Conservation (phyloP, 2,329 filamentous ascomycete genomes). For the Botrytis elliptica region DNA sequence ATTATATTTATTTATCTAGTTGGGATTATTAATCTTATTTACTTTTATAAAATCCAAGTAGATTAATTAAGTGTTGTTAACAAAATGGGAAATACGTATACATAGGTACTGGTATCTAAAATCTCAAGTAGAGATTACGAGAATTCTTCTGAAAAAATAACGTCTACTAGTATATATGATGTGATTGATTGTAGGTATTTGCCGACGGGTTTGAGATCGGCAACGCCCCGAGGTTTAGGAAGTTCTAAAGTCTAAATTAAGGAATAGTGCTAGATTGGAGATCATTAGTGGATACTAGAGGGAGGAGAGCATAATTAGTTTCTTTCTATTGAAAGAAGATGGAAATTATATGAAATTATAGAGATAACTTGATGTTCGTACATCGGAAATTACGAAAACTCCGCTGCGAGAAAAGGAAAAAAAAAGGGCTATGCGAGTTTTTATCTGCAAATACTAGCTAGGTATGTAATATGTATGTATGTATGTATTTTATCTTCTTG, state of each 20-base stretch:
- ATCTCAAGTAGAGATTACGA: neutral
- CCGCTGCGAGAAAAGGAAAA: neutral
- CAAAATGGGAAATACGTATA: neutral
- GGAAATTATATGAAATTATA: neutral
- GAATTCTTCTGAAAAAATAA: neutral
- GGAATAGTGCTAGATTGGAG: neutral
- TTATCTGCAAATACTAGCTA: no score
- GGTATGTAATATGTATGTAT: no score
- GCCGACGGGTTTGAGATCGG: neutral
- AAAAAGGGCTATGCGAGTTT: no score
- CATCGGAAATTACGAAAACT: neutral
- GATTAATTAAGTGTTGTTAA: neutral
- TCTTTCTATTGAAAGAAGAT: neutral
- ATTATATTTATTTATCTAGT: neutral
- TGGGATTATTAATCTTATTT: neutral
- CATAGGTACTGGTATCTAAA: neutral
- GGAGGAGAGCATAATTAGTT: neutral
- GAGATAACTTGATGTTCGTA: neutral
- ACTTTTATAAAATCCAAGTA: neutral
- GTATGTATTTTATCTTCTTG: neutral
- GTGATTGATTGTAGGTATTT: neutral
- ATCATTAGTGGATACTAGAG: neutral
- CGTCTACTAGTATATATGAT: neutral
- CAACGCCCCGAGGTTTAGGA: neutral
- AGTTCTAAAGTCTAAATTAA: neutral